Percentiles rank a stretch among this genome's conserved stretches.
Conservation (phyloP, 192 early-diverging fungal genomes). For the Coemansia nantahalensis region DNA sequence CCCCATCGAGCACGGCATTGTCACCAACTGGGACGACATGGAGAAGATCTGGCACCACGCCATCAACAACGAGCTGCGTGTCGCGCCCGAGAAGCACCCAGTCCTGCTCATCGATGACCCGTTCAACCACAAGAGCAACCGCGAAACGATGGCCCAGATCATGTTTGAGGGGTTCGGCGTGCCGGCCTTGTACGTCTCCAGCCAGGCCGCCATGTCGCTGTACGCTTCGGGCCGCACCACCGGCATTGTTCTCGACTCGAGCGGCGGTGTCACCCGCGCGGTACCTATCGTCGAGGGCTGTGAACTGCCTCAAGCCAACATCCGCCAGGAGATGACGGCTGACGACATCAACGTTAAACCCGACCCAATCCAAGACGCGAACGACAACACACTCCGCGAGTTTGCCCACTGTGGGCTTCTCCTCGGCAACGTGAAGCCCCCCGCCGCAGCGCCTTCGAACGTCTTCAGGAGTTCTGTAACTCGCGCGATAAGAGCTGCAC, state of each 20-base stretch:
- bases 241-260: slow-evolving; percentile 98
- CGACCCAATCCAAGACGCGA: slow-evolving; percentile 90
- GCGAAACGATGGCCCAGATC: slow-evolving; percentile 99
- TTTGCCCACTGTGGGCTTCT: no score
- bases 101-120: slow-evolving; percentile 97
- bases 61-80: slow-evolving; percentile 93
- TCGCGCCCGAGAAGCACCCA: no score
- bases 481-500: no score
- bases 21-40: no score
- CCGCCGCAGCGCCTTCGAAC: slow-evolving; percentile 97
- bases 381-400: slow-evolving; percentile 97
- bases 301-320: slow-evolving; percentile 91
- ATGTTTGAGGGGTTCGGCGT: slow-evolving; percentile 99
- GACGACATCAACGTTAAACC: slow-evolving; percentile 86
- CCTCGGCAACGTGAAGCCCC: slow-evolving; percentile 90
- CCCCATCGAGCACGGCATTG: no score
- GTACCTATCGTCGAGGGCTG: slow-evolving; percentile 99
- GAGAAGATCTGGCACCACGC: no score
- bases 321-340: slow-evolving; percentile 95
- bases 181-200: slow-evolving; percentile 96
- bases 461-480: slow-evolving; percentile 91
- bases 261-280: slow-evolving; percentile 97
- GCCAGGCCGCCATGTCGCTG: slow-evolving; percentile 94
- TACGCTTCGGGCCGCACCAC: slow-evolving; percentile 97
- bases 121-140: slow-evolving; percentile 97